These are phyloP conservation scores for Plantago ovata DNA, from an alignment of 257 asterid genomes.

Conservation along the genomic window DNA sequence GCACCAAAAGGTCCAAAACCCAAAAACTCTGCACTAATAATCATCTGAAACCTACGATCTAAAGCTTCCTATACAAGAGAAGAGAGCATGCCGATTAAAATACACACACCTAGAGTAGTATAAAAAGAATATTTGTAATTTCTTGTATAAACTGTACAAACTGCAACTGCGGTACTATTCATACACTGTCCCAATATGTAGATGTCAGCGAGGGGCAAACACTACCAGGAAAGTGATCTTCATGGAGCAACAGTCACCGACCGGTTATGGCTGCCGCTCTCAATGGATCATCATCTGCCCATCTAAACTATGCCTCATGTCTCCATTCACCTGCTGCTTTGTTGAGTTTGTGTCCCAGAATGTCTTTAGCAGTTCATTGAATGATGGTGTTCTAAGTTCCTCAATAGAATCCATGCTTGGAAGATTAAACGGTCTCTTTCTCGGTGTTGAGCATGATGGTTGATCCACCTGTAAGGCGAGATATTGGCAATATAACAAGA, in stretches of 20 bases:
- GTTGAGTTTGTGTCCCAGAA: constrained; percentile 78
- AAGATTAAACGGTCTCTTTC: constrained; percentile 54
- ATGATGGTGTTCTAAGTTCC: constrained; percentile 81
- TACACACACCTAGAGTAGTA: constrained; percentile 5
- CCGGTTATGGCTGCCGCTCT: constrained; percentile 1
- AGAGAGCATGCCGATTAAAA: background rate
- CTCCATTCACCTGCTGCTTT: constrained; percentile 77
- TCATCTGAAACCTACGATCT: background rate
- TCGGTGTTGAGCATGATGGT: constrained; percentile 88
- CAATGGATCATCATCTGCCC: constrained; percentile 9
- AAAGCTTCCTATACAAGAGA: constrained; percentile 1
- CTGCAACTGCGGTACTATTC: background rate
- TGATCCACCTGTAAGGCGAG: constrained; percentile 59
- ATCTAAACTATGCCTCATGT: constrained; percentile 54
- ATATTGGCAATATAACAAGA: background rate
- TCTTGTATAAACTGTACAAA: constrained; percentile 5
- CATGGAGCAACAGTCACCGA: background rate
- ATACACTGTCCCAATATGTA: background rate
- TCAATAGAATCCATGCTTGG: constrained; percentile 75
- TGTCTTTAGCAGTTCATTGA: constrained; percentile 72
- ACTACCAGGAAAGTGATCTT: constrained; percentile 8
- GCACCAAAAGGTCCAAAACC: background rate
- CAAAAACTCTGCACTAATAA: background rate
- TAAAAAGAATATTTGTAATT: background rate
- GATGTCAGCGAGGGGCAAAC: constrained; percentile 13